These are phyloP conservation scores for Plantago ovata DNA, from an alignment of 257 asterid genomes.

Conservation along the genomic window DNA sequence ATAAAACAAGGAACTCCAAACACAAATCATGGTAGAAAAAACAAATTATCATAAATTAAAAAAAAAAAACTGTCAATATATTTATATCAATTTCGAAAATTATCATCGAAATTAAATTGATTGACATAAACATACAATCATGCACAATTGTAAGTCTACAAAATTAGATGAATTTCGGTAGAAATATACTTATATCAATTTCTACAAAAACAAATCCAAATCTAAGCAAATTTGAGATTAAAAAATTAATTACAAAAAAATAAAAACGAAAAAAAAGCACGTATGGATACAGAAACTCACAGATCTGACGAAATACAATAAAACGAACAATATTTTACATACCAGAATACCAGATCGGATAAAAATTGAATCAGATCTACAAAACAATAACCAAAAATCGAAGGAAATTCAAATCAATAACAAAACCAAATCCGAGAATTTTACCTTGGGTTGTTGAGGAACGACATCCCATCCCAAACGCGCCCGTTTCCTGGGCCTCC, in stretches of 20 bases:
- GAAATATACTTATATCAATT: too few relatives aligned
- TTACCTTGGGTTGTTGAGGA: constrained; percentile 71
- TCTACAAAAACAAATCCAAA: background rate
- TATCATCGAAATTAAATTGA: too few relatives aligned
- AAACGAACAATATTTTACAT: constrained; percentile 17
- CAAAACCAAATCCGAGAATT: constrained; percentile 11
- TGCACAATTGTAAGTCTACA: too few relatives aligned
- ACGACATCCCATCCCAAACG: constrained; percentile 94
- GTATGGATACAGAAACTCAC: background rate
- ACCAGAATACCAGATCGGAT: constrained; percentile 31
- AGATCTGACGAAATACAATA: constrained; percentile 6
- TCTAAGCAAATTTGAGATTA: background rate
- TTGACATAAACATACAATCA: too few relatives aligned
- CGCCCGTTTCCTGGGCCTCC: constrained; percentile 70
- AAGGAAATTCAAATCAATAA: constrained; percentile 11
- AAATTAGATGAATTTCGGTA: too few relatives aligned
- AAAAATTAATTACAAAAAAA: background rate
- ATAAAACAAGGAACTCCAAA: too few relatives aligned
- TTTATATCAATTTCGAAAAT: too few relatives aligned
- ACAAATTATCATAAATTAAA: too few relatives aligned
- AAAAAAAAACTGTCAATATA: too few relatives aligned
- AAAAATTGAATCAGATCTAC: constrained; percentile 48
- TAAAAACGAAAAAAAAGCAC: background rate
- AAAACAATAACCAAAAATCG: constrained; percentile 12
- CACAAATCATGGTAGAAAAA: too few relatives aligned